These are phyloP conservation scores for Oryza meyeriana DNA, from an alignment of 176 grass and related monocot species.

Conservation along the genomic window DNA sequence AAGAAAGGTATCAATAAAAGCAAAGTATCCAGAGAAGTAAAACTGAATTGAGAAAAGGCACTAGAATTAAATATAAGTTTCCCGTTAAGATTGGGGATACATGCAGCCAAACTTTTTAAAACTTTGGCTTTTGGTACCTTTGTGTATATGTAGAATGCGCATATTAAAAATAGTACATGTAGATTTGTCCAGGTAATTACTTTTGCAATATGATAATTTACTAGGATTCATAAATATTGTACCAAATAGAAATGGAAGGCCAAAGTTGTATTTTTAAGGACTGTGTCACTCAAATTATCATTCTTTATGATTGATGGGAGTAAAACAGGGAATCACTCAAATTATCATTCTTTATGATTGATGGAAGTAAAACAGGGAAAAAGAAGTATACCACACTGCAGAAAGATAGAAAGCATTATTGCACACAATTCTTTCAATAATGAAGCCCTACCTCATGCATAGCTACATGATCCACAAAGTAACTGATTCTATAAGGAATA, in stretches of 20 bases:
- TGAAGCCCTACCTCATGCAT: neutral
- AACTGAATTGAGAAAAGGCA: neutral
- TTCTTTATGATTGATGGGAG: too few relatives aligned
- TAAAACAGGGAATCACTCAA: too few relatives aligned
- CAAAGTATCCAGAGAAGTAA: slow-evolving; percentile 7
- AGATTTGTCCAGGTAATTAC: neutral
- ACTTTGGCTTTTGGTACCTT: neutral
- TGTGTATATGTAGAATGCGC: neutral
- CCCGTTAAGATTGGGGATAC: neutral
- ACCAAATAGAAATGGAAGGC: neutral
- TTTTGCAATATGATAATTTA: too few relatives aligned
- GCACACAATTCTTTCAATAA: neutral
- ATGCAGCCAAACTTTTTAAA: neutral
- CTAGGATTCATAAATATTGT: neutral
- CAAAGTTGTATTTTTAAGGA: neutral
- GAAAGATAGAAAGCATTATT: neutral
- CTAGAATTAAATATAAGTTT: slow-evolving; percentile 7
- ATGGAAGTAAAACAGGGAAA: neutral
- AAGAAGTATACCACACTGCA: neutral
- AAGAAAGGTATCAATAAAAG: slow-evolving; percentile 8
- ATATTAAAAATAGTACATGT: neutral
- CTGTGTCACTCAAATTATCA: neutral
- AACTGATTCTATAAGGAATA: neutral
- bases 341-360: neutral
- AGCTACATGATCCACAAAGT: slow-evolving; percentile 16